Percentiles rank a stretch among this genome's conserved stretches.
Conservation (phyloP, 371 early-diverging fungal genomes). For the Circinella umbellata region DNA sequence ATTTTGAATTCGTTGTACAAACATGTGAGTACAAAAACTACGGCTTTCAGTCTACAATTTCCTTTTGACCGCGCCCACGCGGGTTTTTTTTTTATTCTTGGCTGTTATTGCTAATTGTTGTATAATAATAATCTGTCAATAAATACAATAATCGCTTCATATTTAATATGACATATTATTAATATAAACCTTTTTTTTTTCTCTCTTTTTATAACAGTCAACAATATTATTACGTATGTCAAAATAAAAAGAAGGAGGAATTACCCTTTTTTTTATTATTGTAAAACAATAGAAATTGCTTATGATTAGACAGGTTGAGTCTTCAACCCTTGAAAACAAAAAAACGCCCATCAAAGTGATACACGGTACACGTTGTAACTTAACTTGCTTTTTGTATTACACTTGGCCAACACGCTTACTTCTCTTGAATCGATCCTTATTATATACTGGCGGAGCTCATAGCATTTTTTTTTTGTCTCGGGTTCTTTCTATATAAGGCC, state of each 20-base stretch:
- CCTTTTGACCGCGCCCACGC: slow-evolving; percentile 1
- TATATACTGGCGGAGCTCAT: not conserved
- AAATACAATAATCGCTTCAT: not conserved
- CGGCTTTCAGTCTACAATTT: not conserved
- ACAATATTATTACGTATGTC: no score
- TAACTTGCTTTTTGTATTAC: no score
- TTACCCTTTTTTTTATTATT: no score
- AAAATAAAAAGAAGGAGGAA: no score
- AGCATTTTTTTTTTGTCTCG: not conserved
- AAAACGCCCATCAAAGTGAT: no score
- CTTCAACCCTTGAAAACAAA: no score
- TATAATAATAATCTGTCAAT: not conserved
- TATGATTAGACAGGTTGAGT: no score
- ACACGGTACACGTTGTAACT: no score
- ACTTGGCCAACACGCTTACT: not conserved
- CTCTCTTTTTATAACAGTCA: no score
- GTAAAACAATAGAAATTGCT: no score
- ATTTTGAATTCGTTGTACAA: not conserved
- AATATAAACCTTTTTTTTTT: no score
- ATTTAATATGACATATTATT: no score
- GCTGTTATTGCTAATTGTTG: not conserved
- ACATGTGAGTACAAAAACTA: slow-evolving; percentile 2
- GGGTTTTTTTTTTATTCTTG: not conserved
- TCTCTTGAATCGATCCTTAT: not conserved
- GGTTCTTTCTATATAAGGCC: slow-evolving; percentile 6